Percentiles rank a stretch among this genome's conserved stretches.
phyloP scores from a whole-genome alignment of 2,329 filamentous ascomycete genomes.

The Colletotrichum sp. region DNA sequence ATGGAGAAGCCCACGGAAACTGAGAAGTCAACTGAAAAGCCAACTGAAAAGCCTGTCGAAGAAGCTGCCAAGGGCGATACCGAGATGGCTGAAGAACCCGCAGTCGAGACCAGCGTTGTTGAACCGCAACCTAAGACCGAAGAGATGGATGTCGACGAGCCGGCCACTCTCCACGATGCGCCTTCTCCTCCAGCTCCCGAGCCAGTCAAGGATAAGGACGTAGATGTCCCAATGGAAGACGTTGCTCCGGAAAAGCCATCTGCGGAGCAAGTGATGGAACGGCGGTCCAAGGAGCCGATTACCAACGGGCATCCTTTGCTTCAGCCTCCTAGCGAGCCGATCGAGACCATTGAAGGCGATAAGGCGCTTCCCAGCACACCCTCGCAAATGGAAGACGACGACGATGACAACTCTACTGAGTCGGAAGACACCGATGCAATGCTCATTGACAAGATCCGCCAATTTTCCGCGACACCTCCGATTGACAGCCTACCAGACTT shows the following conservation, averaged over 20 bases:
- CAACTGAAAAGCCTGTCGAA: neutral
- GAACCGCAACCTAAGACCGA: slow-evolving; percentile 41
- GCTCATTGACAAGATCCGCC: slow-evolving; percentile 53
- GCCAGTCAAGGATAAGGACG: neutral
- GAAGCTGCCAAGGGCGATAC: neutral
- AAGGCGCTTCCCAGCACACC: slow-evolving; percentile 46
- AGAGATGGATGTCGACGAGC: slow-evolving; percentile 44
- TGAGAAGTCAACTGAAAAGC: neutral
- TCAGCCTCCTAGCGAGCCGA: slow-evolving; percentile 15
- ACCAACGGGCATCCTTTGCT: neutral
- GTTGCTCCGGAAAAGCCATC: slow-evolving; percentile 29
- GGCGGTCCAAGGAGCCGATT: neutral
- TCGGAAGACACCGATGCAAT: slow-evolving; percentile 58
- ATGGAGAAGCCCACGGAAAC: neutral
- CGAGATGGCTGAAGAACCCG: slow-evolving; percentile 14
- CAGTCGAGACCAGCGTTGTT: neutral
- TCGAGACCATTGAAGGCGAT: slow-evolving; percentile 28
- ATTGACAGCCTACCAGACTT: slow-evolving; percentile 58
- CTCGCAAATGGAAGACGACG: slow-evolving; percentile 50
- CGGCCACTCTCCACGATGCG: neutral
- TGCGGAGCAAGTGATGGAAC: neutral
- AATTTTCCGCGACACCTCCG: slow-evolving; percentile 60
- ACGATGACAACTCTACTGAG: slow-evolving; percentile 60
- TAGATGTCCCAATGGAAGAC: slow-evolving; percentile 26
- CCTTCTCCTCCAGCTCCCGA: neutral